Base-by-base conservation (phyloP, 352 stramenopile species). In the Globisporangium perplexum region DNA sequence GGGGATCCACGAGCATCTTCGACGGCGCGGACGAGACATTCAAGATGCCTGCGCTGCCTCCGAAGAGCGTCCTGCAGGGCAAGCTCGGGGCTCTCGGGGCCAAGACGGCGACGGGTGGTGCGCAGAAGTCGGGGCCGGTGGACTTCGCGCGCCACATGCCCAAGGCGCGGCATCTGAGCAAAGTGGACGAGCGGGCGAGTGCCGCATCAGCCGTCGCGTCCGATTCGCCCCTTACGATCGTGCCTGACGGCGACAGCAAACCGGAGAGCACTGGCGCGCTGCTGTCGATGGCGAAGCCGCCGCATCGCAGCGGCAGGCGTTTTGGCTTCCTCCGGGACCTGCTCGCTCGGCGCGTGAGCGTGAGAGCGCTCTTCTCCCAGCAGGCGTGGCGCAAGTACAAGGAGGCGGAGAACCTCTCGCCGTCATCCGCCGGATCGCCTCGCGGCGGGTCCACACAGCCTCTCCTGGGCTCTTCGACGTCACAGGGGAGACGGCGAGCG, bases 11-110 rank as follows among this genome's bases (percentile, higher is more conserved):
- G 28, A 74, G 64, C 22, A 71, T 85, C 33, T 88, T 72, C 30
- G 75, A 88, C 26, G 63, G 61, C 44, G 65, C 62, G 12, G 75
- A 86, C 3, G 72, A 88, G 20, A 88, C 65, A 3, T 91, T 93
- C 43, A 93, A 90, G 59, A 90, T 93, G 83, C 80, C 83, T 0
- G 59, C 78, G 7, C 54, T 93, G 8, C 83, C 83, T 0, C 66
- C 79, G 14, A 90, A 86, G 38, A 72, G 53, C 24, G 49, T 75
- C 6, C 36, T 75, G 24, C 57, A 55, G 20, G 41, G 22, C 12
- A 63, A 63, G 17, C 31, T 60, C 15, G 54, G 51, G 3, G 26
- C 26, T 3, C 36, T 56, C 5, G 59, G 50, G 0, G 28, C 57
- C 4, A 39, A 39, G 33, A 11, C 24, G 7, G 28, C 17, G 5